Evolutionary conservation across 805 yeast species (phyloP), one percentile per base, ranked within the genome.

Genomic region (Yamadazyma philogaea): DNA sequence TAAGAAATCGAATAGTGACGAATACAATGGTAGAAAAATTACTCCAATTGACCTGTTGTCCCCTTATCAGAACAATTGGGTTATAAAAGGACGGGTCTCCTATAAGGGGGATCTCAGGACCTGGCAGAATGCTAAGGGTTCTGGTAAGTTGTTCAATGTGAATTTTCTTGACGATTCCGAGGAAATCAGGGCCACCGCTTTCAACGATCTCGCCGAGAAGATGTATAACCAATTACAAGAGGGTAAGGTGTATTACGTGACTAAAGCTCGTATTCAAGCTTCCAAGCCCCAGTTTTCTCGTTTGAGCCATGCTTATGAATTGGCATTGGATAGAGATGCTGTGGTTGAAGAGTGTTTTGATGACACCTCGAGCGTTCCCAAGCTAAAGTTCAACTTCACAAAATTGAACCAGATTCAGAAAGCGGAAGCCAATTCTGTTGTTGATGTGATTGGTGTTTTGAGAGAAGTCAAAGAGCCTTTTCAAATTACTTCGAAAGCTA

Each of bases 101-200:
- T 82, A 76, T 62, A 93, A 91, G 63, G 81, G 91, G 43, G 96
- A 88, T 47, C 75, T 91, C 52, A 82, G 87, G 63, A 86, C 87
- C 28, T 93, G 91, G 91, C 79, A 87, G 40, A 88, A 87, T 54
- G 82, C 79, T 48, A 77, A 82, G 54, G 96, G 96, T 44, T 87
- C 83, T 49, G 99, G 99, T 42, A 86, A 87, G 62, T 74, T 93
- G 46, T 89, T 93, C 70, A 85, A 84, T 54, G 87, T 88, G 22
- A 87, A 88, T 53, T 80, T 93, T 45, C 67, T 91, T 44, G 99
- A 93, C 60, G 96, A 93, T 60, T 85, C 96, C 5, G 96, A 93
- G 55, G 98, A 93, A 68, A 93, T 93, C 53, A 78, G 93, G 56
- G 97, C 96, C 8, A 89, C 98, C 2, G 96, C 93, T 1, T 93